phyloP scores from a whole-genome alignment of 2,329 filamentous ascomycete genomes.

The Juglanconis oblonga region DNA sequence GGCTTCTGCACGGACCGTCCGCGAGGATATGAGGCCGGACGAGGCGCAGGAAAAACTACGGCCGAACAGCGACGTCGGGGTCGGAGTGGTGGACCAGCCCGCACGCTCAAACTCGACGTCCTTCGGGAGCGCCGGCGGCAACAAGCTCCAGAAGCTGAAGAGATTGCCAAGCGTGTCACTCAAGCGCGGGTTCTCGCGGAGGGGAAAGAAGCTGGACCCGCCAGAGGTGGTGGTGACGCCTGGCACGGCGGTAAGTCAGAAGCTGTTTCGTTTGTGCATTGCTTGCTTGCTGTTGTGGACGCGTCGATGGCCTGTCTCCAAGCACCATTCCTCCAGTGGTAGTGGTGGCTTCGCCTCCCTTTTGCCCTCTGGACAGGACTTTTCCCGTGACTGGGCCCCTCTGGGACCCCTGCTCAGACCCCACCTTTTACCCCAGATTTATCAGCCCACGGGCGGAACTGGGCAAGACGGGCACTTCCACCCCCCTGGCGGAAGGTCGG shows the following conservation, averaged over 20 bases:
- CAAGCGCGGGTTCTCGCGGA: constrained; percentile 2
- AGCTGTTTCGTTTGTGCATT: neutral
- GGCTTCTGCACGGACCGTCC: neutral
- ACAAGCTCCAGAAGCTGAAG: constrained; percentile 1
- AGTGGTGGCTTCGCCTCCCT: no score
- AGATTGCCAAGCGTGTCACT: constrained; percentile 3
- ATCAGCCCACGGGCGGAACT: constrained; percentile 13
- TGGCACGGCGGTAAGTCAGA: constrained; percentile 15
- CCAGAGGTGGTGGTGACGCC: constrained; percentile 9
- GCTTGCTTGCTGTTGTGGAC: neutral
- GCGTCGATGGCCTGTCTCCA: neutral
- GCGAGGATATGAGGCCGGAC: neutral
- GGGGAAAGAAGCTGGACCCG: constrained; percentile 5
- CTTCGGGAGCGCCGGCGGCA: neutral
- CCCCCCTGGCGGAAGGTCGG: neutral
- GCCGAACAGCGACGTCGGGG: neutral
- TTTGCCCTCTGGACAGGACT: no score
- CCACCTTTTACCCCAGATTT: constrained; percentile 21
- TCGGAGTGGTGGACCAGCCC: neutral
- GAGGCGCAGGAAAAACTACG: neutral
- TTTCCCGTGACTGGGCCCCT: neutral
- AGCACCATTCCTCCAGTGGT: no score
- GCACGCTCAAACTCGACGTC: neutral
- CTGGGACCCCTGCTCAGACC: constrained; percentile 7
- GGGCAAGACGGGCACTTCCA: constrained; percentile 13